Percentiles rank a stretch among this genome's conserved stretches.
Conservation (phyloP, 2,329 filamentous ascomycete species). For the Gnomoniopsis smithogilvyi region DNA sequence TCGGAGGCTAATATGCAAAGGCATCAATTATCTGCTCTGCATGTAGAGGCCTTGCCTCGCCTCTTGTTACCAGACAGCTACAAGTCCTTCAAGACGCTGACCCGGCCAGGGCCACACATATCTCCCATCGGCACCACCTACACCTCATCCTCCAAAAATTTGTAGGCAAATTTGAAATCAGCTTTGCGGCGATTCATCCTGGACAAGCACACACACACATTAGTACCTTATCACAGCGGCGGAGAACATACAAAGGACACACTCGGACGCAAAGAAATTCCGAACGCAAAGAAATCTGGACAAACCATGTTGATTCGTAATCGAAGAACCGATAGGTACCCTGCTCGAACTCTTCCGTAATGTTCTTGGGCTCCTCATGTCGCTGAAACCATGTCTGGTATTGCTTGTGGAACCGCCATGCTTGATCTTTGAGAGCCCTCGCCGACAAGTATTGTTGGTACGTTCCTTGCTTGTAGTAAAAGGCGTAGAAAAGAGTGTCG, state of each 20-base stretch:
- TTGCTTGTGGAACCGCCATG: slow-evolving; percentile 99
- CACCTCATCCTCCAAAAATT: slow-evolving; percentile 94
- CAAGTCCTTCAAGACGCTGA: not conserved
- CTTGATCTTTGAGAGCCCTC: slow-evolving; percentile 96
- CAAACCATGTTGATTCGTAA: slow-evolving; percentile 97
- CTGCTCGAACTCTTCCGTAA: slow-evolving; percentile 98
- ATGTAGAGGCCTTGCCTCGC: too few relatives aligned
- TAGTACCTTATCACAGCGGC: not conserved
- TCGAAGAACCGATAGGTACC: slow-evolving; percentile 99
- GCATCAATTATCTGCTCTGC: not conserved
- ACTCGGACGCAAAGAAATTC: slow-evolving; percentile 5
- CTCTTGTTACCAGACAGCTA: not conserved
- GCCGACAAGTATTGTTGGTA: slow-evolving; percentile 95
- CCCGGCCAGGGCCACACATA: not conserved
- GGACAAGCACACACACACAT: slow-evolving; percentile 10
- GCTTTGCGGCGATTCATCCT: slow-evolving; percentile 99
- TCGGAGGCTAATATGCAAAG: not conserved
- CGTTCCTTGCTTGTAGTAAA: slow-evolving; percentile 97
- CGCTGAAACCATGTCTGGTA: slow-evolving; percentile 99
- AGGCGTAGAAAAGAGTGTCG: slow-evolving; percentile 96
- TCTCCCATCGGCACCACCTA: slow-evolving; percentile 30
- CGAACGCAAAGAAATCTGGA: slow-evolving; percentile 18
- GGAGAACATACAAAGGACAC: not conserved
- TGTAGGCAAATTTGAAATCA: slow-evolving; percentile 98
- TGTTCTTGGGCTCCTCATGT: slow-evolving; percentile 96